Conservation (phyloP, 176 grass and related monocot species). For the Pharus latifolius region DNA sequence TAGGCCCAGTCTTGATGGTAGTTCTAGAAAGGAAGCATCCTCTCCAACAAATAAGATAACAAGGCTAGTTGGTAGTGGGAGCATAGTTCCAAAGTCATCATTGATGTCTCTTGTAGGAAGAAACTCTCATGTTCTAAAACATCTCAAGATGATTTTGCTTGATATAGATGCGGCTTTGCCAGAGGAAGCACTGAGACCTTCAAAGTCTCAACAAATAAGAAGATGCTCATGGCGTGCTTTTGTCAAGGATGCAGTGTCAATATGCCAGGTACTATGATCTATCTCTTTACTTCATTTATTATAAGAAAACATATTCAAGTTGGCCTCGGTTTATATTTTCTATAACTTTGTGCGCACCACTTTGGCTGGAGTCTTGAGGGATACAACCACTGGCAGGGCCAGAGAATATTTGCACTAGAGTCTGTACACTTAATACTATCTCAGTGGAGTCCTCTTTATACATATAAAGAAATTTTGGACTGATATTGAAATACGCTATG, state of each 20-base stretch:
- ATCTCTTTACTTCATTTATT: background rate
- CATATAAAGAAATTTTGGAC: too few species aligned
- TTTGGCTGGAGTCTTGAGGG: background rate
- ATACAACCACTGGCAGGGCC: too few species aligned
- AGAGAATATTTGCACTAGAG: too few species aligned
- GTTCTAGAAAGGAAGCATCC: conserved; percentile 37
- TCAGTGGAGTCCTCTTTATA: too few species aligned
- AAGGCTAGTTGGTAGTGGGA: conserved; percentile 31
- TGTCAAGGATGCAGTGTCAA: conserved; percentile 82
- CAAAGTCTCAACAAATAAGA: conserved; percentile 52
- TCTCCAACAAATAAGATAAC: conserved; percentile 36
- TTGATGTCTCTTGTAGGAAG: conserved; percentile 64
- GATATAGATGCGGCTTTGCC: conserved; percentile 87
- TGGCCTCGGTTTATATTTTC: background rate
- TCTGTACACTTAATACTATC: too few species aligned
- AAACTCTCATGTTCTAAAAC: conserved; percentile 63
- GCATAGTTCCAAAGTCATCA: conserved; percentile 61
- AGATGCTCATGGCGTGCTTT: conserved; percentile 74
- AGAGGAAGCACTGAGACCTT: conserved; percentile 55
- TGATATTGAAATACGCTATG: too few species aligned
- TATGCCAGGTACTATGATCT: conserved; percentile 61
- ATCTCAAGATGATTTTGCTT: conserved; percentile 77
- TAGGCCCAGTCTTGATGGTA: conserved; percentile 11
- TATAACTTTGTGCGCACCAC: background rate
- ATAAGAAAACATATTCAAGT: background rate